Conservation (phyloP, 1,284 basidiomycete genomes). For the Ustilago tritici region DNA sequence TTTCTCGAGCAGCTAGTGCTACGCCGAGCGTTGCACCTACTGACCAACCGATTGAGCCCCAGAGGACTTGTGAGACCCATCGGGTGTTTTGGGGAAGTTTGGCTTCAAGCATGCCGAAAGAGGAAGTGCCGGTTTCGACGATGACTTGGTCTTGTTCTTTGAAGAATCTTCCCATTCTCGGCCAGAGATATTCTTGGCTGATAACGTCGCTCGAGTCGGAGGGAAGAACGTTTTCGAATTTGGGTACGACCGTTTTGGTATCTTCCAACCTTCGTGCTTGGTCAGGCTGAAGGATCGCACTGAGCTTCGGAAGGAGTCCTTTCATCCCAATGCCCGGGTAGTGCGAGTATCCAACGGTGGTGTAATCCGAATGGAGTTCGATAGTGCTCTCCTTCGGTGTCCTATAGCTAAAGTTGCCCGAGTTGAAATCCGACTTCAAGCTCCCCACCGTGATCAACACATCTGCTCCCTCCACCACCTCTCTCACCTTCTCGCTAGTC, state of each 20-base stretch:
- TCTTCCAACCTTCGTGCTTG: slow-evolving; percentile 15
- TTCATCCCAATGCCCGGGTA: slow-evolving; percentile 71
- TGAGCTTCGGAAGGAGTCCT: slow-evolving; percentile 57
- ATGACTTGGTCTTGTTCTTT: slow-evolving; percentile 69
- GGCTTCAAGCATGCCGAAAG: slow-evolving; percentile 49
- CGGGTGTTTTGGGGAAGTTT: slow-evolving; percentile 38
- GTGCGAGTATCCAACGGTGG: slow-evolving; percentile 69
- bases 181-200: slow-evolving; percentile 78
- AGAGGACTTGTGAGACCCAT: slow-evolving; percentile 75
- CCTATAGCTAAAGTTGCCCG: slow-evolving; percentile 75
- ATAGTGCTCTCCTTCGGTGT: slow-evolving; percentile 66
- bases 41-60: slow-evolving; percentile 88
- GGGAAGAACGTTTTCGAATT: slow-evolving; percentile 40
- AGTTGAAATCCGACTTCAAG: slow-evolving; percentile 90
- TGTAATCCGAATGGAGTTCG: slow-evolving; percentile 80
- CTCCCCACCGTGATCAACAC: slow-evolving; percentile 85
- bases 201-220: slow-evolving; percentile 20
- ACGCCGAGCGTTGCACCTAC: slow-evolving; percentile 79
- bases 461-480: slow-evolving; percentile 83
- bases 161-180: slow-evolving; percentile 83
- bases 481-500: slow-evolving; percentile 75
- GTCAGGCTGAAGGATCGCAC: slow-evolving; percentile 25
- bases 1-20: slow-evolving; percentile 81
- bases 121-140: slow-evolving; percentile 64
- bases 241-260: slow-evolving; percentile 35